phyloP scores from a whole-genome alignment of 1,139 yeast species.

The Spencermartinsiella ligniputridi region DNA sequence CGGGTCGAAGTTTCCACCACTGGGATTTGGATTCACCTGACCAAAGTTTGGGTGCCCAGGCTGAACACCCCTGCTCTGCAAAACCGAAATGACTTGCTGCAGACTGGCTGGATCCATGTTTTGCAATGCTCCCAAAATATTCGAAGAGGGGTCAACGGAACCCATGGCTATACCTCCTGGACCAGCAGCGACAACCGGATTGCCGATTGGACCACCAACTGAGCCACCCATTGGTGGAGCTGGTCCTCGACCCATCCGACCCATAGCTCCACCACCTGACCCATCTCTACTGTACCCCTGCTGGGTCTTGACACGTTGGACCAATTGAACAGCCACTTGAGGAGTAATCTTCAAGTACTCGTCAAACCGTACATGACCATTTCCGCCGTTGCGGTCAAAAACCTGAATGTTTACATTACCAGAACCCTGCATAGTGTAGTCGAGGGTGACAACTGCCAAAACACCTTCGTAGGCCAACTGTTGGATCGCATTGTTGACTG shows the following conservation, averaged over 20 bases:
- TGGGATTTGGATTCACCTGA: slow-evolving; percentile 13
- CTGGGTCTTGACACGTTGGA: slow-evolving; percentile 28
- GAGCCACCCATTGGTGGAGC: no score
- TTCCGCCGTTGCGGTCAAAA: slow-evolving; percentile 63
- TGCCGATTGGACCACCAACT: slow-evolving; percentile 10
- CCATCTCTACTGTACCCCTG: background rate
- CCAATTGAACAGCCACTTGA: slow-evolving; percentile 56
- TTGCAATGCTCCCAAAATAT: slow-evolving; percentile 27
- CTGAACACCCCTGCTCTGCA: slow-evolving; percentile 18
- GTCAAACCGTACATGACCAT: slow-evolving; percentile 70
- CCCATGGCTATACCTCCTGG: background rate
- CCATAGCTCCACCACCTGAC: slow-evolving; percentile 16
- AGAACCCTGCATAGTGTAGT: slow-evolving; percentile 36
- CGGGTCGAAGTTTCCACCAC: slow-evolving; percentile 16
- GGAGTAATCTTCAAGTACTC: slow-evolving; percentile 69
- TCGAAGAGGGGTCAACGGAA: slow-evolving; percentile 13
- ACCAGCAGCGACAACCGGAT: slow-evolving; percentile 3
- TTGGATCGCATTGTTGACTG: slow-evolving; percentile 53
- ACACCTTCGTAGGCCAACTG: slow-evolving; percentile 83
- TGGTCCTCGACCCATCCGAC: background rate
- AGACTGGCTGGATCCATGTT: slow-evolving; percentile 32
- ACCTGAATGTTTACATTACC: slow-evolving; percentile 64
- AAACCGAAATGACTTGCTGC: slow-evolving; percentile 28
- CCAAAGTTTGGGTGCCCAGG: background rate
- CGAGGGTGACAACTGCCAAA: slow-evolving; percentile 64